A percentile compares a stretch with the other conserved stretches of the same genome.
Evolutionary conservation across 2,329 filamentous ascomycete genomes (phyloP).

Genomic region (Fusarium drepaniforme): DNA sequence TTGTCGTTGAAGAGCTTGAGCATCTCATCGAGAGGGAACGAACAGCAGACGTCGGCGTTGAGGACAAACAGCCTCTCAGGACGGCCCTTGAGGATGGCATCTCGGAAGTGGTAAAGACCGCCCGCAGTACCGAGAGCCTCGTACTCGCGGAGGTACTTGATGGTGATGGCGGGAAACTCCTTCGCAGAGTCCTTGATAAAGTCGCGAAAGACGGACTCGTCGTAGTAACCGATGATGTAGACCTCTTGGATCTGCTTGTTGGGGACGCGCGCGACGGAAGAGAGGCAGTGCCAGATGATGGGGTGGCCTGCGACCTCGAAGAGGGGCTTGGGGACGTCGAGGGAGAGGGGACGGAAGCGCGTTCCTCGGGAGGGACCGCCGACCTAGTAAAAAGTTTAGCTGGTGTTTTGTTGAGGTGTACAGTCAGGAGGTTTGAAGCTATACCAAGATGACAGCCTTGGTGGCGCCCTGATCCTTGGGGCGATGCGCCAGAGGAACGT

Average conservation of each 20-base stretch:
- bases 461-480: slow-evolving; percentile 72
- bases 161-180: slow-evolving; percentile 85
- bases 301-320: slow-evolving; percentile 99
- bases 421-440: slow-evolving; percentile 27
- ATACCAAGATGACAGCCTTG: slow-evolving; percentile 94
- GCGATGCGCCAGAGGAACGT: slow-evolving; percentile 65
- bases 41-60: slow-evolving; percentile 99
- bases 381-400: slow-evolving; percentile 69
- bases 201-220: slow-evolving; percentile 95
- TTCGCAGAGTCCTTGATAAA: slow-evolving; percentile 93
- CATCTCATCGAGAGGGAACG: slow-evolving; percentile 96
- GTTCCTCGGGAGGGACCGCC: slow-evolving; percentile 96
- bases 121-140: slow-evolving; percentile 95
- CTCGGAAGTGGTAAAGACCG: slow-evolving; percentile 98
- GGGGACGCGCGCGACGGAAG: slow-evolving; percentile 89
- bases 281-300: slow-evolving; percentile 98
- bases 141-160: slow-evolving; percentile 98
- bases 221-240: slow-evolving; percentile 98
- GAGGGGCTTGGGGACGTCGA: slow-evolving; percentile 97
- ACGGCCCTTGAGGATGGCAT: slow-evolving; percentile 95
- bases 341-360: slow-evolving; percentile 91
- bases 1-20: slow-evolving; percentile 93
- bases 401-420: not conserved
- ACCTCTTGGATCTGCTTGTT: slow-evolving; percentile 88
- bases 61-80: slow-evolving; percentile 97